Evolutionary conservation across 768 basidiomycete species (phyloP).

Genomic region (Kwoniella bestiolae): DNA sequence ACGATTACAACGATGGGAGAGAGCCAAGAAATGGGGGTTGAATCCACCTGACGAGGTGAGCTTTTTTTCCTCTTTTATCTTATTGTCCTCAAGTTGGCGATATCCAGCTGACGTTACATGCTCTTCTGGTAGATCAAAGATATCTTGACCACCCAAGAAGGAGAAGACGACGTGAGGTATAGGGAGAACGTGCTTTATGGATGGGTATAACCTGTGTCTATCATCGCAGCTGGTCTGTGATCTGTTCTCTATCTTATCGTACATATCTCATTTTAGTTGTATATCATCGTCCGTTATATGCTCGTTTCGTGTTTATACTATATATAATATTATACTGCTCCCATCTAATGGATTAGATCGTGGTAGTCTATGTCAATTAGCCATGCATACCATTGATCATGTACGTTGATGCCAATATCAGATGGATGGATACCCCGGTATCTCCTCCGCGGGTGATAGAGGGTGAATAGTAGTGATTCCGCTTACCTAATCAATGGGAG

Average conservation of each 20-base stretch:
- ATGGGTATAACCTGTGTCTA: constrained; percentile 35
- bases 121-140: constrained; percentile 67
- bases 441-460: no score
- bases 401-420: background rate
- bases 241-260: background rate
- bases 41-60: constrained; percentile 78
- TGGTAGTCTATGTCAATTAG: background rate
- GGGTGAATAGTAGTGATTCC: no score
- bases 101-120: background rate
- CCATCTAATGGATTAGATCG: no score
- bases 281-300: no score
- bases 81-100: constrained; percentile 5
- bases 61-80: constrained; percentile 1
- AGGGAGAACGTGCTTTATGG: constrained; percentile 68
- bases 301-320: background rate
- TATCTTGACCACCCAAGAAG: constrained; percentile 74
- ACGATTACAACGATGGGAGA: constrained; percentile 85
- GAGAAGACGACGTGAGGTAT: constrained; percentile 63
- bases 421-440: no score
- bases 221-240: constrained; percentile 5
- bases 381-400: background rate
- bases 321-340: no score
- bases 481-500: no score
- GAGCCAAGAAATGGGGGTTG: constrained; percentile 76
- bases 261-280: background rate